Evolutionary conservation across 78 protist genomes (phyloP), one percentile per base, ranked within the genome.

Genomic region (Dictyostelium brefeldianum): DNA sequence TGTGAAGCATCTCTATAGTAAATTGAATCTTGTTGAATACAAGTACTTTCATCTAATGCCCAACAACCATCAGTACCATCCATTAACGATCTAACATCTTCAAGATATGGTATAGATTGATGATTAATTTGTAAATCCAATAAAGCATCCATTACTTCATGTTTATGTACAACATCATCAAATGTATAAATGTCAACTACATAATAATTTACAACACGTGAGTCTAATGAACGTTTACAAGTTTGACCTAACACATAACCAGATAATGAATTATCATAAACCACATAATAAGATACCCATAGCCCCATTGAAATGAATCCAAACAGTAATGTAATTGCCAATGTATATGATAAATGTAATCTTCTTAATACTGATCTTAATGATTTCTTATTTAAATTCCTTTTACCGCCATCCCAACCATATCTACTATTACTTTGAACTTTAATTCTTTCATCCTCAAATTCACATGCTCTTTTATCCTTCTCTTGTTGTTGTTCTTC

Each of bases 401-500:
- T 54, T 56, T 85, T 85, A 56, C 50, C 62, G 3, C 92, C 92
- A 77, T 85, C 92, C 92, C 92, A 85, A 36, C 71, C 83, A 62
- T 59, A 59, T 47, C 43, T 27, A 9, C 18, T 29, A 27, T 59
- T 67, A 53, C 31, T 18, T n/a, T n/a, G n/a, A n/a, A n/a, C n/a
- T n/a, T n/a, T n/a, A n/a, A n/a, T n/a, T n/a, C n/a, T n/a, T n/a
- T n/a, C n/a, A n/a, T n/a, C n/a, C n/a, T n/a, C n/a, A n/a, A n/a
- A n/a, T n/a, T n/a, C n/a, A n/a, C n/a, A n/a, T 11, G 29, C n/a
- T 57, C n/a, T 57, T 57, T 57, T 27, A n/a, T 57, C 7, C n/a
- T 57, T 18, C 57, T 51, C 15, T 57, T 57, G 27, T 0, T n/a
- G 4, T n/a, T 57, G 18, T n/a, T 57, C n/a, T n/a, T n/a, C 7